A percentile compares a stretch with the other conserved stretches of the same genome.
Conservation (phyloP, 345 rosid species). For the Brassica incana region DNA sequence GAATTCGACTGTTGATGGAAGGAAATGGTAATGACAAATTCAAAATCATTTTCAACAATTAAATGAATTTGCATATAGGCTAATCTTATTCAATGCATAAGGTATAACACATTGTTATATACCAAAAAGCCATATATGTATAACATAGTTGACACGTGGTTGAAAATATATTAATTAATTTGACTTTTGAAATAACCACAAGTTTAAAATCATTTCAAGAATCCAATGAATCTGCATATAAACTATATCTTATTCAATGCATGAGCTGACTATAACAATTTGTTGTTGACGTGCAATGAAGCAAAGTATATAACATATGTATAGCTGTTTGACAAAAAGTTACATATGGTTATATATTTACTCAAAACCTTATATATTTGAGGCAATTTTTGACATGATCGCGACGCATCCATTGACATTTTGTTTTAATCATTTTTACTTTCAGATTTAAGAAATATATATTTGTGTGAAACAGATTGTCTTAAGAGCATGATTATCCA, state of each 20-base stretch:
- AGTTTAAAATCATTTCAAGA: background rate
- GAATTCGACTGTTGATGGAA: conserved; percentile 18
- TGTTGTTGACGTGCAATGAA: background rate
- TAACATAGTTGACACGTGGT: conserved; percentile 2
- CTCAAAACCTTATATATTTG: conserved; percentile 22
- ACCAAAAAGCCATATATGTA: background rate
- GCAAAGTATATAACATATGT: background rate
- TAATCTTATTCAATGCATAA: background rate
- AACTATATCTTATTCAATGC: background rate
- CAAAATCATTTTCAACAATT: background rate
- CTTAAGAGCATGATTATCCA: conserved; percentile 24
- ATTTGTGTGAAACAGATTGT: background rate
- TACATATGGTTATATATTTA: background rate
- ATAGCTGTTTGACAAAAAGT: background rate
- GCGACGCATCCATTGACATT: conserved; percentile 24
- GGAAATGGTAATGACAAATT: background rate
- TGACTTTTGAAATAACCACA: background rate
- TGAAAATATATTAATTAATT: background rate
- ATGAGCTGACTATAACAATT: background rate
- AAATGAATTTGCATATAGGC: background rate
- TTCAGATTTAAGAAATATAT: background rate
- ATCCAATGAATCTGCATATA: background rate
- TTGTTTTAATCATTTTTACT: background rate
- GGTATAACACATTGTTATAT: background rate
- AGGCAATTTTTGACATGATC: background rate